phyloP scores from a whole-genome alignment of 331 rosid genomes.

The Erythrophleum ivorense region DNA sequence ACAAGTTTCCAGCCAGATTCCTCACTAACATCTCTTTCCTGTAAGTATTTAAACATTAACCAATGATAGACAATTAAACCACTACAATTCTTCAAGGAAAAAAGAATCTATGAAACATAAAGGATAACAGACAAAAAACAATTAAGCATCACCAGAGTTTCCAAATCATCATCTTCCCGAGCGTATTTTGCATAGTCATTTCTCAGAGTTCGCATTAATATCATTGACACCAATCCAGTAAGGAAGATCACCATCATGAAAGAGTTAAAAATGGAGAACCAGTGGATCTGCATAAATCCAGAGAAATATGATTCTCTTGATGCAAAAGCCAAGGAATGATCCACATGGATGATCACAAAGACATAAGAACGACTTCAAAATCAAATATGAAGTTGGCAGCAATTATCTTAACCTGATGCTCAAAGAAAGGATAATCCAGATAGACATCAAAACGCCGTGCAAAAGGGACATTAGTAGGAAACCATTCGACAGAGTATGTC shows the following conservation, averaged over 20 bases:
- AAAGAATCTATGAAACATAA: background rate
- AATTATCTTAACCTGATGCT: conserved; percentile 79
- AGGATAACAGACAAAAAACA: conserved; percentile 32
- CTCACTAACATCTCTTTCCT: conserved; percentile 99
- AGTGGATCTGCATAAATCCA: conserved; percentile 80
- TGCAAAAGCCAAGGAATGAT: conserved; percentile 16
- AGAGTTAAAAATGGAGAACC: conserved; percentile 99
- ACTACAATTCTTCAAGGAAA: conserved; percentile 6
- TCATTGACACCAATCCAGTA: conserved; percentile 99
- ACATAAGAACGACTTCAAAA: conserved; percentile 25
- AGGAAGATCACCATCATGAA: conserved; percentile 99
- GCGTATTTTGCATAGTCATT: conserved; percentile 99
- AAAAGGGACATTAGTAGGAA: conserved; percentile 70
- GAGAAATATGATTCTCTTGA: conserved; percentile 38
- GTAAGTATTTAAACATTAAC: conserved; percentile 36
- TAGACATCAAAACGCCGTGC: conserved; percentile 95
- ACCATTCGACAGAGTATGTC: conserved; percentile 92
- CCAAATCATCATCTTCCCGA: conserved; percentile 97
- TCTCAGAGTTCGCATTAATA: conserved; percentile 97
- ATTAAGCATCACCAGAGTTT: conserved; percentile 75
- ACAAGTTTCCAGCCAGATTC: conserved; percentile 99
- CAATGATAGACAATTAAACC: conserved; percentile 31
- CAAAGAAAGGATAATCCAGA: conserved; percentile 96
- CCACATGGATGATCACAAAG: conserved; percentile 30
- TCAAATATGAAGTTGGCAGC: conserved; percentile 25